A percentile compares a stretch with the other conserved stretches of the same genome.
Conservation (phyloP, 768 basidiomycete genomes). For the Phaffia australis region DNA sequence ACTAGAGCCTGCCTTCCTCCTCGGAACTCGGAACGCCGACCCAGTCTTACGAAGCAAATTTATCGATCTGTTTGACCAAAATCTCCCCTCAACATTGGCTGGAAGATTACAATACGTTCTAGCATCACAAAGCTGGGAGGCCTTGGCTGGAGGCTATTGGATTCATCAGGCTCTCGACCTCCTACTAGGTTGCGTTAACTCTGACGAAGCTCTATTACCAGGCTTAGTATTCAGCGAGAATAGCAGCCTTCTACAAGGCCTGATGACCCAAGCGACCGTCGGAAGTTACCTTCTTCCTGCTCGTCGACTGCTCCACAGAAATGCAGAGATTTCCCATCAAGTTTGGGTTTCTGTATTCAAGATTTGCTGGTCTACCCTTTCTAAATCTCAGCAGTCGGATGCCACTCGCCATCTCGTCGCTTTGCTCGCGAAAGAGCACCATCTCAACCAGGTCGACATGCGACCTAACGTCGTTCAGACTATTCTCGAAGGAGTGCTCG, state of each 20-base stretch:
- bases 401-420: slow-evolving; percentile 80
- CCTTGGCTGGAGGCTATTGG: slow-evolving; percentile 85
- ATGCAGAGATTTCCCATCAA: slow-evolving; percentile 63
- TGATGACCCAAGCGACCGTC: slow-evolving; percentile 29
- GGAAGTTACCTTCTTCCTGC: slow-evolving; percentile 58
- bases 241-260: background rate
- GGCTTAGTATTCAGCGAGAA: slow-evolving; percentile 8
- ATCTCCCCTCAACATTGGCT: slow-evolving; percentile 69
- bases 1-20: slow-evolving; percentile 81
- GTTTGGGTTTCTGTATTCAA: slow-evolving; percentile 83
- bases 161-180: slow-evolving; percentile 81
- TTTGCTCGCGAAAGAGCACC: slow-evolving; percentile 85
- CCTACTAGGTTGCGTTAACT: slow-evolving; percentile 59
- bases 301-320: slow-evolving; percentile 70
- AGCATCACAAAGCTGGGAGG: slow-evolving; percentile 91
- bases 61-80: slow-evolving; percentile 78
- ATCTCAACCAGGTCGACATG: slow-evolving; percentile 73
- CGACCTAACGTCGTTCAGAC: slow-evolving; percentile 90
- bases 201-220: slow-evolving; percentile 33
- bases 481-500: slow-evolving; percentile 67
- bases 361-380: slow-evolving; percentile 71
- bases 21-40: slow-evolving; percentile 80
- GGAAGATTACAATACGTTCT: slow-evolving; percentile 78
- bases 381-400: slow-evolving; percentile 76
- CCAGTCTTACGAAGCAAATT: slow-evolving; percentile 67